Percentiles rank a stretch among this genome's conserved stretches.
Conservation (phyloP, 129 eudicot species). For the Deinandra increscens region DNA sequence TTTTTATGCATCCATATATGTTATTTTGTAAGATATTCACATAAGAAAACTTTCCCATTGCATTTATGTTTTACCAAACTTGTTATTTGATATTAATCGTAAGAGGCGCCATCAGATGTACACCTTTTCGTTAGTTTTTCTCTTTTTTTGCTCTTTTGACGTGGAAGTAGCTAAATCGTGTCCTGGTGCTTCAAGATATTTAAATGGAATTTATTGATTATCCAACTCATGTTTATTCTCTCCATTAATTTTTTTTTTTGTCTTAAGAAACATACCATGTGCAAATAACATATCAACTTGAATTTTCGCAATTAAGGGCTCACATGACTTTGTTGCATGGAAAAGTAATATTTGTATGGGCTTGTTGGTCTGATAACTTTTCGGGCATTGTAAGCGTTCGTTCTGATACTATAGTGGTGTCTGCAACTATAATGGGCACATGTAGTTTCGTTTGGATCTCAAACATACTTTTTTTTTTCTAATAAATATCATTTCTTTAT, state of each 20-base stretch:
- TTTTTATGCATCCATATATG: background rate
- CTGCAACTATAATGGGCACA: background rate
- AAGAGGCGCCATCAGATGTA: background rate
- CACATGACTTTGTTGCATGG: background rate
- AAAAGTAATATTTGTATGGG: background rate
- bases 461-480: background rate
- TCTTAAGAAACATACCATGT: background rate
- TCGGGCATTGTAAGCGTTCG: background rate
- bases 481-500: background rate
- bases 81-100: background rate
- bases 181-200: conserved; percentile 6
- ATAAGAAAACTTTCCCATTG: background rate
- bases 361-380: background rate
- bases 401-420: background rate
- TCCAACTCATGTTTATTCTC: background rate
- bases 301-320: background rate
- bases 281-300: background rate
- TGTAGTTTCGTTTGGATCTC: background rate
- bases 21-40: background rate
- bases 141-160: background rate
- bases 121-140: no score
- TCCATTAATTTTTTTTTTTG: background rate
- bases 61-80: conserved; percentile 3
- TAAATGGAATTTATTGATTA: background rate
- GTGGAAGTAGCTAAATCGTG: background rate